Percentiles rank a stretch among this genome's conserved stretches.
Conservation (phyloP, 306 rosid genomes). For the Biancaea sappan region DNA sequence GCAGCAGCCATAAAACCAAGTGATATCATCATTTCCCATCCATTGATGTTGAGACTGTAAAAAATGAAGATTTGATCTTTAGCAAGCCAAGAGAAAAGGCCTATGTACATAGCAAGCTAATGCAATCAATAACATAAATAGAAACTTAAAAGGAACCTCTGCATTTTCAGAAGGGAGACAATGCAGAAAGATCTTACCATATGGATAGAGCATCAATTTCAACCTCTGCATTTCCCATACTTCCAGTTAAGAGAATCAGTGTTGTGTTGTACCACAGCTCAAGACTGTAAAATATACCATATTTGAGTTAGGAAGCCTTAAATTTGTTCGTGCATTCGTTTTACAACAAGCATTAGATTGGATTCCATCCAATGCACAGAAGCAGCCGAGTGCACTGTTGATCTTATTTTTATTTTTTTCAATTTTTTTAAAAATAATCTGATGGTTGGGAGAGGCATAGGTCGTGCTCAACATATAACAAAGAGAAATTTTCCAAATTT, state of each 20-base stretch:
- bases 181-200: slow-evolving; percentile 49
- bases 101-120: slow-evolving; percentile 3
- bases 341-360: background rate
- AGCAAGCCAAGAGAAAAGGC: background rate
- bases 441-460: too few relatives aligned
- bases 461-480: too few relatives aligned
- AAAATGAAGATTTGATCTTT: slow-evolving; percentile 3
- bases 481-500: too few relatives aligned
- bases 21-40: slow-evolving; percentile 59
- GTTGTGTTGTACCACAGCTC: slow-evolving; percentile 62
- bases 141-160: too few relatives aligned
- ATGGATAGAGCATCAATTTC: slow-evolving; percentile 57
- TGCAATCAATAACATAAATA: background rate
- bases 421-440: too few relatives aligned
- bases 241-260: slow-evolving; percentile 53
- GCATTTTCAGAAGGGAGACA: background rate
- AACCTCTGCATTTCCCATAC: slow-evolving; percentile 52
- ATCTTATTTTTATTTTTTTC: too few relatives aligned
- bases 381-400: too few relatives aligned
- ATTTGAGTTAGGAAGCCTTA: slow-evolving; percentile 3
- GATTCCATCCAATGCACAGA: too few relatives aligned
- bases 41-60: slow-evolving; percentile 53
- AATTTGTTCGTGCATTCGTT: background rate
- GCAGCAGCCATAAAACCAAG: slow-evolving; percentile 55
- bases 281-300: slow-evolving; percentile 35